A percentile compares a stretch with the other conserved stretches of the same genome.
phyloP scores from a whole-genome alignment of 2,329 filamentous ascomycete species.

The Claviceps sp. region DNA sequence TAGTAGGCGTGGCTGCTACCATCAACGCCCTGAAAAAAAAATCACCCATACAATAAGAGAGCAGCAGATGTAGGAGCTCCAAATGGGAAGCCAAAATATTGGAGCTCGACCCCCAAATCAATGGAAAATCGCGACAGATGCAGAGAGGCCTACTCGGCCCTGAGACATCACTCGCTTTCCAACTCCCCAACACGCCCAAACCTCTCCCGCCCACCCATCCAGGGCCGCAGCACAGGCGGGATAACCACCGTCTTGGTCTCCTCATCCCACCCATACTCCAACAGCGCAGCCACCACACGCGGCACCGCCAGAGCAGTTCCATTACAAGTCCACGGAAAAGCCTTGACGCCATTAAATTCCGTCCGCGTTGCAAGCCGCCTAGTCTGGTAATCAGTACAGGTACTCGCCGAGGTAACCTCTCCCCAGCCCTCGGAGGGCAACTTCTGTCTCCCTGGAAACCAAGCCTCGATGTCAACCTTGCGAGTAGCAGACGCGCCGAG shows the following conservation, averaged over 20 bases:
- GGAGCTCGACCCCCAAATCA: background rate
- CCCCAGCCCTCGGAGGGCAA: constrained; percentile 56
- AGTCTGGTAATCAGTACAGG: constrained; percentile 91
- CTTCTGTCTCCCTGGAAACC: constrained; percentile 67
- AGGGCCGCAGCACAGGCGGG: constrained; percentile 66
- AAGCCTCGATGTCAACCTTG: constrained; percentile 89
- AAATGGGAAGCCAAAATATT: no score
- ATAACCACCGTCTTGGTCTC: constrained; percentile 51
- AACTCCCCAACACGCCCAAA: constrained; percentile 32
- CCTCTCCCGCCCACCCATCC: constrained; percentile 64
- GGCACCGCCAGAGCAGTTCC: constrained; percentile 89
- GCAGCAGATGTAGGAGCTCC: no score
- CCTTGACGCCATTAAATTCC: constrained; percentile 40
- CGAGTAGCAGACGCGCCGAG: constrained; percentile 77
- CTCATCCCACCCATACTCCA: constrained; percentile 87
- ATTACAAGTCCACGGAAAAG: constrained; percentile 83
- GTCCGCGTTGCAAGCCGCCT: constrained; percentile 67
- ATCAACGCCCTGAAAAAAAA: no score
- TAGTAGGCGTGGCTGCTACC: no score
- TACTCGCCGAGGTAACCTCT: constrained; percentile 79
- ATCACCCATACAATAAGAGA: no score
- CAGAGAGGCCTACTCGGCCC: background rate
- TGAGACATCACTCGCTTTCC: constrained; percentile 6
- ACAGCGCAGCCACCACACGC: constrained; percentile 70
- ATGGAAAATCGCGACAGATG: background rate